These are phyloP conservation scores for Spathaspora girioi DNA, from an alignment of 805 yeast species.

Conservation along the genomic window DNA sequence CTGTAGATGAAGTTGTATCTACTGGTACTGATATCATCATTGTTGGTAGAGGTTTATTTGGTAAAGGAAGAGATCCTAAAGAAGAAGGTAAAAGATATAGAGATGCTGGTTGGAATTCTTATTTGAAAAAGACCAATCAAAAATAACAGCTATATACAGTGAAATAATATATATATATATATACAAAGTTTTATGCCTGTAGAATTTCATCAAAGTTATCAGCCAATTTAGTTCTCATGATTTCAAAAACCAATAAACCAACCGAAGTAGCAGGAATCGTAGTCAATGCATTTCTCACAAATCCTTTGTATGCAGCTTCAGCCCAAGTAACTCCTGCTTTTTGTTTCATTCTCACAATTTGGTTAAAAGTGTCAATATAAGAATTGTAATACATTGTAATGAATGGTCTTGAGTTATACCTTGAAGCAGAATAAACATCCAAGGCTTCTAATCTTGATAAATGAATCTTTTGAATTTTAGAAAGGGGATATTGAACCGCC, in stretches of 20 bases:
- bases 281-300: constrained; percentile 63
- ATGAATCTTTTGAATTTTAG: constrained; percentile 77
- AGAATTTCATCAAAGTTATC: constrained; percentile 22
- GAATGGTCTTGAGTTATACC: constrained; percentile 23
- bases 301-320: constrained; percentile 76
- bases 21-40: constrained; percentile 93
- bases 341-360: constrained; percentile 49
- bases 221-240: constrained; percentile 52
- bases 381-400: constrained; percentile 64
- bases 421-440: constrained; percentile 52
- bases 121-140: constrained; percentile 40
- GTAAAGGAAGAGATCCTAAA: constrained; percentile 87
- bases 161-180: not conserved
- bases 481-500: constrained; percentile 77
- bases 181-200: constrained; percentile 4
- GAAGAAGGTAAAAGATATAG: constrained; percentile 86
- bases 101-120: constrained; percentile 95
- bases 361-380: constrained; percentile 70
- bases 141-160: not conserved
- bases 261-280: constrained; percentile 87
- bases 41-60: constrained; percentile 97
- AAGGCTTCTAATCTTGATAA: constrained; percentile 75
- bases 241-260: constrained; percentile 81
- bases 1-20: constrained; percentile 78
- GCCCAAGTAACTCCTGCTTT: constrained; percentile 57